phyloP scores from a whole-genome alignment of 1,284 basidiomycete genomes.

The Inonotus obliquus region DNA sequence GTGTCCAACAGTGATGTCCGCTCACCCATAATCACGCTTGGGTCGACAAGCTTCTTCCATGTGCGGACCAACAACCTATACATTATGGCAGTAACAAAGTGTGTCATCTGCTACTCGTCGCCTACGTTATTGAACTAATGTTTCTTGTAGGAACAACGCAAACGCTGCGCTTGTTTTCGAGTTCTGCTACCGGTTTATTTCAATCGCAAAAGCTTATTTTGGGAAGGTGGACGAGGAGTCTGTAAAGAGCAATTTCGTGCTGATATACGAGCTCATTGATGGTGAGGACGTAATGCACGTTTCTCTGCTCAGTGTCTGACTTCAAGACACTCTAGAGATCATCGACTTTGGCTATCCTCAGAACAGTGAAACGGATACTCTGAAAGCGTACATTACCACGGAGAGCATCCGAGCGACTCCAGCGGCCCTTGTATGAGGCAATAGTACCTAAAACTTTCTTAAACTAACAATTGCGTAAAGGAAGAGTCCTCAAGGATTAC shows the following conservation, averaged over 20 bases:
- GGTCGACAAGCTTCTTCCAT: slow-evolving; percentile 97
- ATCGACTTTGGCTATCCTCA: slow-evolving; percentile 99
- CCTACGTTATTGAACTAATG: background rate
- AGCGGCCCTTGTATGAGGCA: slow-evolving; percentile 63
- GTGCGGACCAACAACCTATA: slow-evolving; percentile 94
- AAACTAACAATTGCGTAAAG: slow-evolving; percentile 36
- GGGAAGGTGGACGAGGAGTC: slow-evolving; percentile 97
- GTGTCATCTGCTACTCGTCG: slow-evolving; percentile 8
- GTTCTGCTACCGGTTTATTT: slow-evolving; percentile 94
- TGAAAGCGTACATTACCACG: slow-evolving; percentile 98
- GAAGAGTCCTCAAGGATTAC: slow-evolving; percentile 98
- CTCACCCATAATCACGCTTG: slow-evolving; percentile 96
- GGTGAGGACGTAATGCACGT: slow-evolving; percentile 46
- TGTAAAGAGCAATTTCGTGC: slow-evolving; percentile 98
- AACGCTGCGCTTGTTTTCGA: slow-evolving; percentile 98
- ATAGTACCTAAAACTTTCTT: background rate
- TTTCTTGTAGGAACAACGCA: slow-evolving; percentile 77
- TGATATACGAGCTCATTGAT: slow-evolving; percentile 94
- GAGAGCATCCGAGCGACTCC: slow-evolving; percentile 89
- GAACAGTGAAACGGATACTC: slow-evolving; percentile 95
- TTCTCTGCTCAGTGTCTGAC: background rate
- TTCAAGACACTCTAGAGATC: slow-evolving; percentile 62
- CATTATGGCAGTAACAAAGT: slow-evolving; percentile 94
- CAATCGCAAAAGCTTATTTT: slow-evolving; percentile 92
- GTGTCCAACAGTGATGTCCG: slow-evolving; percentile 95